Percentiles rank a stretch among this genome's conserved stretches.
Evolutionary conservation across 148 eudicot genomes (phyloP).

Genomic region (Fallopia convolvulus): DNA sequence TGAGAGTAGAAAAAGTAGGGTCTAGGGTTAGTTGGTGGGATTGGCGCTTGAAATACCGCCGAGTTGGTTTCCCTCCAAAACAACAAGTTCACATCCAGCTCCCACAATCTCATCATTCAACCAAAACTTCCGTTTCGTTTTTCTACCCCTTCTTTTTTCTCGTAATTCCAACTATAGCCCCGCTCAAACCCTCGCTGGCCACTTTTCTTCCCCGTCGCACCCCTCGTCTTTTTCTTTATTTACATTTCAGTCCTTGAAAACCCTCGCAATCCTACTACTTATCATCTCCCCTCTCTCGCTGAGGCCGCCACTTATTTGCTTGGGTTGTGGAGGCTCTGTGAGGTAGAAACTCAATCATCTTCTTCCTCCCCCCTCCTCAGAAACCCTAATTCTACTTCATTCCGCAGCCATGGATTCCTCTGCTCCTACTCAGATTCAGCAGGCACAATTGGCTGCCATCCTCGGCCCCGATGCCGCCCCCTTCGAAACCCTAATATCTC

Average conservation of each 20-base stretch:
- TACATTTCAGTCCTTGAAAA: not conserved
- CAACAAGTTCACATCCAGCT: not conserved
- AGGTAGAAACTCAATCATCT: not conserved
- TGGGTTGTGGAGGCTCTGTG: not conserved
- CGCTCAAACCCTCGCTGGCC: not conserved
- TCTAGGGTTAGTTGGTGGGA: not conserved
- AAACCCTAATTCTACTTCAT: not conserved
- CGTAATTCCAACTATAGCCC: not conserved
- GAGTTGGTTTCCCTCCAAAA: not conserved
- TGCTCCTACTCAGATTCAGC: constrained; percentile 41
- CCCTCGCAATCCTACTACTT: not conserved
- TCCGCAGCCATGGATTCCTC: constrained; percentile 31
- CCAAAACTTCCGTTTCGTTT: not conserved
- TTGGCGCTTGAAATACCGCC: not conserved
- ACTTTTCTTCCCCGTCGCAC: not conserved
- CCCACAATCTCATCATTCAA: not conserved
- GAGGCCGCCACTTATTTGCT: not conserved
- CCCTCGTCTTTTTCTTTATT: not conserved
- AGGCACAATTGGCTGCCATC: constrained; percentile 58
- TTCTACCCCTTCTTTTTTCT: not conserved
- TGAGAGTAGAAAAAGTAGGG: not conserved
- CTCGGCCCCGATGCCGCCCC: constrained; percentile 60
- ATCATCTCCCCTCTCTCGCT: not conserved
- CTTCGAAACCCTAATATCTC: constrained; percentile 69
- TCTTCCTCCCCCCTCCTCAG: not conserved